Base-by-base conservation (phyloP, 176 grass and related monocot genomes). In the Oryza coarctata region DNA sequence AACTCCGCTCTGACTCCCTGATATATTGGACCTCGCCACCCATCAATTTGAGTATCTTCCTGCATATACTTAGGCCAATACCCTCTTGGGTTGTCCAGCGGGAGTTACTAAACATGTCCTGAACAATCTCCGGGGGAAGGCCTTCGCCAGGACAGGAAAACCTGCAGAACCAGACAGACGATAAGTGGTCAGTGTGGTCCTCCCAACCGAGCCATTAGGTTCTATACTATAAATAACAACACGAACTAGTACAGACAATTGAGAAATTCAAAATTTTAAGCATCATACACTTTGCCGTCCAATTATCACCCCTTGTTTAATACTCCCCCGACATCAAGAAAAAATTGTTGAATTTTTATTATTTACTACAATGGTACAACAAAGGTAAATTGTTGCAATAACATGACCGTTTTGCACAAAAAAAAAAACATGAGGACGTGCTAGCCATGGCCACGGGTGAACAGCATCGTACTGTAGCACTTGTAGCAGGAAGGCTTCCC, bases 81-180 rank as follows among this genome's bases (percentile, higher is more conserved):
- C 97, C 97, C 86, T 99, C 97, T 69, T 91, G 76, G 14, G 93
- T 94, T 27, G 62, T 74, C 97, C 91, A 92, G 22, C 83, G 83
- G n/a, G 92, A 89, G 65, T 95, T 95, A 40, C 90, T 90, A 63
- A 99, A 99, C 93, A 99, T 92, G 80, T 99, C 97, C 84, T 95
- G 93, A 32, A 99, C 93, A 57, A 96, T 82, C 63, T 94, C 93
- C 33, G 91, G 80, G 57, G 93, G 91, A 71, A 99, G 91, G 50
- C 97, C 97, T 49, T 96, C 97, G 18, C 97, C 97, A 17, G 97
- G 97, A 79, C 91, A 95, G 57, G 91, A 77, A 57, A 99, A 94
- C 68, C 97, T 99, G 84, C 10, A 78, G 65, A 80, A 86, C 14
- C 73, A 84, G 15, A 62, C 0, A 80, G 13, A 76, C 18, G 66